Percentiles rank a stretch among this genome's conserved stretches.
These are phyloP conservation scores for Seiridium cupressi DNA, from an alignment of 2,329 filamentous ascomycete genomes.

Conservation along the genomic window DNA sequence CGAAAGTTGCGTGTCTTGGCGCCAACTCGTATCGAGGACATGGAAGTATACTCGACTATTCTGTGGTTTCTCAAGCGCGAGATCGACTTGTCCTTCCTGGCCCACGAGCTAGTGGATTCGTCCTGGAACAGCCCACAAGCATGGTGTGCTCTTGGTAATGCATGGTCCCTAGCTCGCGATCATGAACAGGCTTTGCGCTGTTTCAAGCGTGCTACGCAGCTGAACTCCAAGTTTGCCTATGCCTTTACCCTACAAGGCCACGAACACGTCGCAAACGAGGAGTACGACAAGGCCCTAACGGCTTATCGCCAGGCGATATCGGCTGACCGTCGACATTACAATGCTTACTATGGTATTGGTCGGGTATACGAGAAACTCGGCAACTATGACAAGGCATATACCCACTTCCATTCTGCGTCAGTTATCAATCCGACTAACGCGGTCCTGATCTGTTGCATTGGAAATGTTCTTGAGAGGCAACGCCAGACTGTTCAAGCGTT, in stretches of 20 bases:
- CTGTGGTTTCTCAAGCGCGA: conserved; percentile 97
- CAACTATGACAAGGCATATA: conserved; percentile 86
- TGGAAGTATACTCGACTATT: conserved; percentile 98
- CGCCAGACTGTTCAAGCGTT: conserved; percentile 79
- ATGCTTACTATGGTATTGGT: conserved; percentile 92
- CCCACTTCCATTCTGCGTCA: conserved; percentile 85
- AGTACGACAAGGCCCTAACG: conserved; percentile 90
- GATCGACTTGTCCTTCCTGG: conserved; percentile 85
- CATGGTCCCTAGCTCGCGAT: conserved; percentile 87
- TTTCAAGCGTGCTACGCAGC: conserved; percentile 90
- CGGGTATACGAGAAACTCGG: conserved; percentile 86
- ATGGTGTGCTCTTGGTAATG: conserved; percentile 94
- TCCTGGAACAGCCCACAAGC: conserved; percentile 90
- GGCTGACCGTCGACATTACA: conserved; percentile 88
- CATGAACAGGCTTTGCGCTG: conserved; percentile 93
- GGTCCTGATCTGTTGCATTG: conserved; percentile 89
- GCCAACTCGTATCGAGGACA: conserved; percentile 83
- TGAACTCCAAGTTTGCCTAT: conserved; percentile 89
- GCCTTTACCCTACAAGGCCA: conserved; percentile 95
- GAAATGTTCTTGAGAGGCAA: conserved; percentile 83
- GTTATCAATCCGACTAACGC: conserved; percentile 92
- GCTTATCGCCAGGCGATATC: conserved; percentile 84
- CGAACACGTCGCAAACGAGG: conserved; percentile 93
- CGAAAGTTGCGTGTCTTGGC: conserved; percentile 74
- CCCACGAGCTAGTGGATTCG: conserved; percentile 83